Evolutionary conservation across 2,329 filamentous ascomycete genomes (phyloP).

Genomic region (Penicillium sp.): DNA sequence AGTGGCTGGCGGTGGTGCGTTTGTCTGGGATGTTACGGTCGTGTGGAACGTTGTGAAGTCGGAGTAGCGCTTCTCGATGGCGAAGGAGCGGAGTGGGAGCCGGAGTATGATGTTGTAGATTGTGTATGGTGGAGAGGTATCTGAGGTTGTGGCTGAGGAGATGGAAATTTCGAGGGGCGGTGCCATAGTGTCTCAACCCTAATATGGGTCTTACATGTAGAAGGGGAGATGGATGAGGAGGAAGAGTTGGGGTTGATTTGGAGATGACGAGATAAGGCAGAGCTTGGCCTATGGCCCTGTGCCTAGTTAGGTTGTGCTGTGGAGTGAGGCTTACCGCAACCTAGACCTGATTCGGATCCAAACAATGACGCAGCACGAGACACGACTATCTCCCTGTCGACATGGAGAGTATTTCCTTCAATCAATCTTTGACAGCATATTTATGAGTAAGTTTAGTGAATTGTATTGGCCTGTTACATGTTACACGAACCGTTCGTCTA

Average conservation of each 20-base stretch:
- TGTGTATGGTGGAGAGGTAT: constrained; percentile 60
- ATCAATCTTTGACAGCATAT: neutral
- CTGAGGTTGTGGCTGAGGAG: constrained; percentile 55
- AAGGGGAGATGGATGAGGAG: constrained; percentile 7
- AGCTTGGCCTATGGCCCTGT: neutral
- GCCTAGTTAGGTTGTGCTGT: neutral
- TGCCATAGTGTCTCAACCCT: constrained; percentile 39
- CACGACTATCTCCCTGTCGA: neutral
- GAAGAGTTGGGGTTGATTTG: constrained; percentile 4
- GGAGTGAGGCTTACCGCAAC: constrained; percentile 1
- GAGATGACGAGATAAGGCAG: neutral
- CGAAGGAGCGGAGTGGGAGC: constrained; percentile 64
- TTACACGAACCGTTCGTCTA: constrained; percentile 1
- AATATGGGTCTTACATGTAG: constrained; percentile 8
- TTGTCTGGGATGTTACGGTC: constrained; percentile 56
- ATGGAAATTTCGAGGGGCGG: constrained; percentile 52
- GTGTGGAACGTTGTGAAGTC: constrained; percentile 64
- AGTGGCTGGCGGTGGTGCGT: constrained; percentile 56
- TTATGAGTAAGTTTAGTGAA: neutral
- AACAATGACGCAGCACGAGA: constrained; percentile 14
- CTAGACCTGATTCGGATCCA: constrained; percentile 10
- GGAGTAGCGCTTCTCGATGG: constrained; percentile 66
- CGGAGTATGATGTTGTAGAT: constrained; percentile 66
- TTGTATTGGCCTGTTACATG: neutral
- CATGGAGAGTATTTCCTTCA: neutral